These are phyloP conservation scores for Phaeosphaeria sp. DNA, from an alignment of 2,329 filamentous ascomycete species.

Conservation along the genomic window DNA sequence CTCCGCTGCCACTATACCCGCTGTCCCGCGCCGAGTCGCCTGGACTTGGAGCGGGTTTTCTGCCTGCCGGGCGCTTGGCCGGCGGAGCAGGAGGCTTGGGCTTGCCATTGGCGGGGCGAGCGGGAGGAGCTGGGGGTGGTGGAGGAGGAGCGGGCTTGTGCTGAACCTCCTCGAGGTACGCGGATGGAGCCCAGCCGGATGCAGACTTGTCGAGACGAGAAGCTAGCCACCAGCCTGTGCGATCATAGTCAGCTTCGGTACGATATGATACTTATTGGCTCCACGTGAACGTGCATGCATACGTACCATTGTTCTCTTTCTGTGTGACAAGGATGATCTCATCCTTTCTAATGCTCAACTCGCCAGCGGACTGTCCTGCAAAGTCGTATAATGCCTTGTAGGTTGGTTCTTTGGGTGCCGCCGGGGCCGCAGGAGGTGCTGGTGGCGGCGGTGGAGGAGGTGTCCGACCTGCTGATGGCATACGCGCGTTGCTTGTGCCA, in stretches of 20 bases:
- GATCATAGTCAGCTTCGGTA: constrained; percentile 23
- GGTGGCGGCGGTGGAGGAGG: constrained; percentile 62
- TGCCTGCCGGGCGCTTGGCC: constrained; percentile 76
- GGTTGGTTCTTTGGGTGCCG: constrained; percentile 71
- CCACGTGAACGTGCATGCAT: background rate
- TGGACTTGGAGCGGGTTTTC: constrained; percentile 68
- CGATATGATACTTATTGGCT: background rate
- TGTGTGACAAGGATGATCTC: constrained; percentile 89
- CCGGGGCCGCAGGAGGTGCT: constrained; percentile 69
- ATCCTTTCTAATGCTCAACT: constrained; percentile 79
- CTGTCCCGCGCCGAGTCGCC: constrained; percentile 71
- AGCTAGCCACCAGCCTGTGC: constrained; percentile 91
- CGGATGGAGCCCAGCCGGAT: constrained; percentile 94
- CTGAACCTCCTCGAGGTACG: constrained; percentile 83
- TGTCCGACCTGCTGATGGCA: constrained; percentile 54
- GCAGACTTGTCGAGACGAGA: constrained; percentile 71
- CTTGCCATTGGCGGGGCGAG: constrained; percentile 72
- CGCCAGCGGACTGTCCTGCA: constrained; percentile 80
- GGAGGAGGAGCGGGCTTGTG: constrained; percentile 57
- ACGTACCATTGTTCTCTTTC: constrained; percentile 91
- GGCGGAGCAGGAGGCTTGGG: constrained; percentile 79
- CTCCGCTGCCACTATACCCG: constrained; percentile 53
- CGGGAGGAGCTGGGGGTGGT: constrained; percentile 54
- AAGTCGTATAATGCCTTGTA: constrained; percentile 96
- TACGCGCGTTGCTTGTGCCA: constrained; percentile 53